Conservation (phyloP, 2,329 filamentous ascomycete genomes). For the Ophiostoma piceae region DNA sequence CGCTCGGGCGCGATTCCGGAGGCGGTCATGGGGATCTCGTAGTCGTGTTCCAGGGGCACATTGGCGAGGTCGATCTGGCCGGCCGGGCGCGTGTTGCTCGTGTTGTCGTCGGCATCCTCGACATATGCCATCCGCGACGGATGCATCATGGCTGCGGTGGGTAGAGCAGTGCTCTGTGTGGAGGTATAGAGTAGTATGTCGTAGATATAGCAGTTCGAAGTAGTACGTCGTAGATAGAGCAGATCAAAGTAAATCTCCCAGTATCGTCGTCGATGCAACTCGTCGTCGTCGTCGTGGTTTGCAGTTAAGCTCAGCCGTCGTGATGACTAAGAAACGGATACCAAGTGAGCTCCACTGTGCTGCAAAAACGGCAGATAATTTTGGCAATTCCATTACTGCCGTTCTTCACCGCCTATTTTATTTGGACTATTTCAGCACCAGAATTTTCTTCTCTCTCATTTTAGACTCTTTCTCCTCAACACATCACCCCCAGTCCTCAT, state of each 20-base stretch:
- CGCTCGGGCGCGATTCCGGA: slow-evolving; percentile 71
- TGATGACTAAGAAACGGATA: slow-evolving; percentile 10
- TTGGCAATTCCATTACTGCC: slow-evolving; percentile 2
- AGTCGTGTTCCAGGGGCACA: slow-evolving; percentile 68
- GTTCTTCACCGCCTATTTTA: slow-evolving; percentile 13
- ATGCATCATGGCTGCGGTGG: slow-evolving; percentile 57
- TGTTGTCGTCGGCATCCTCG: slow-evolving; percentile 70
- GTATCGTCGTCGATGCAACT: not conserved
- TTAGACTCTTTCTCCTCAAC: not conserved
- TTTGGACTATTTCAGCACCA: slow-evolving; percentile 19
- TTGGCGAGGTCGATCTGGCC: slow-evolving; percentile 41
- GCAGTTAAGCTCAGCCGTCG: not conserved
- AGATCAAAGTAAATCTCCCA: too few relatives aligned
- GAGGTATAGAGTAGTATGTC: too few relatives aligned
- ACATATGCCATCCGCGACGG: slow-evolving; percentile 90
- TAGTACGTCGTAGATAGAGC: too few relatives aligned
- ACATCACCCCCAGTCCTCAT: not conserved
- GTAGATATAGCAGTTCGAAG: too few relatives aligned
- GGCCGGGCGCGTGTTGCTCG: slow-evolving; percentile 57
- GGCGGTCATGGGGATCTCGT: slow-evolving; percentile 64
- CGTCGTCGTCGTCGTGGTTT: not conserved
- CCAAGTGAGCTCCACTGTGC: not conserved
- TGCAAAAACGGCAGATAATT: slow-evolving; percentile 10
- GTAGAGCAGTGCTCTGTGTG: not conserved
- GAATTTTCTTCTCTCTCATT: slow-evolving; percentile 12